Evolutionary conservation across 495 filamentous ascomycete genomes (phyloP).

Genomic region (Trichoderma asperelloides): DNA sequence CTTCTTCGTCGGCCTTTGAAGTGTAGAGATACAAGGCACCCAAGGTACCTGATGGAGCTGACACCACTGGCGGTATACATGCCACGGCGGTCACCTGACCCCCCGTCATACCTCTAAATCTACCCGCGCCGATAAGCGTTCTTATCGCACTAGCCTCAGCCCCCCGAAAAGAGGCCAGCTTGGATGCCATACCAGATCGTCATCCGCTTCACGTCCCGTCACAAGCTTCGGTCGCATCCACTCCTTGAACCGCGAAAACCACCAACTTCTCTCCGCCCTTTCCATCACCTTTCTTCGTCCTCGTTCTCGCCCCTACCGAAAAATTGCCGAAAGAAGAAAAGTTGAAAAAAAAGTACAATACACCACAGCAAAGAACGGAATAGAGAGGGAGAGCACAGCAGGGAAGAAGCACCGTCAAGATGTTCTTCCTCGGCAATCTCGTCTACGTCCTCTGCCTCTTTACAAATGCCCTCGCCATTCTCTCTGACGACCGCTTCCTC

Average conservation of each 20-base stretch:
- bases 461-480: constrained; percentile 87
- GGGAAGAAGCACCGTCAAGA: background rate
- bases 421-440: constrained; percentile 24
- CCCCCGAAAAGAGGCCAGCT: background rate
- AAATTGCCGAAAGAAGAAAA: background rate
- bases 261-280: background rate
- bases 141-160: constrained; percentile 4
- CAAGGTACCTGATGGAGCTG: too few relatives aligned
- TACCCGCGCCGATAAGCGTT: background rate
- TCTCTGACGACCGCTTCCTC: constrained; percentile 96
- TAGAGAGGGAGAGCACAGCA: background rate
- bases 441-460: constrained; percentile 44
- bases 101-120: background rate
- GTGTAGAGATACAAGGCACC: too few relatives aligned
- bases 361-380: background rate
- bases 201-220: background rate
- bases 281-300: too few relatives aligned
- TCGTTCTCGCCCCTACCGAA: too few relatives aligned
- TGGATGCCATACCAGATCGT: background rate
- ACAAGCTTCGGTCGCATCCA: background rate
- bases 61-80: too few relatives aligned
- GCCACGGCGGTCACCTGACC: background rate
- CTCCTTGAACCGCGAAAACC: background rate
- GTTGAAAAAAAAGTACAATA: background rate
- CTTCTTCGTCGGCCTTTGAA: too few relatives aligned